A percentile compares a stretch with the other conserved stretches of the same genome.
Evolutionary conservation across 495 filamentous ascomycete genomes (phyloP).

Genomic region (Xylaria acuta): DNA sequence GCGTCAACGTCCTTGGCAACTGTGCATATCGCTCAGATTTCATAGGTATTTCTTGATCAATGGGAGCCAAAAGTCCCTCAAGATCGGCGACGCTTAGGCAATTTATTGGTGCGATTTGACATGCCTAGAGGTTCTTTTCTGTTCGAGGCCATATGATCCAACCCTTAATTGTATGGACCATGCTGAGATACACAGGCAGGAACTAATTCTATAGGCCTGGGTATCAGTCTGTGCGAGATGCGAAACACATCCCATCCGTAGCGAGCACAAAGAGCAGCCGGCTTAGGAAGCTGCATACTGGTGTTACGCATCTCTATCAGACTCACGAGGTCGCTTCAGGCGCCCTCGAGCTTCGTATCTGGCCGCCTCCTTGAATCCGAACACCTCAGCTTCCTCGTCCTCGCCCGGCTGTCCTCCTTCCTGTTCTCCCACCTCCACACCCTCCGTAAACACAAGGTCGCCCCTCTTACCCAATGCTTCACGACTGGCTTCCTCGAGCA

Average conservation of each 20-base stretch:
- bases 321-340: slow-evolving; percentile 7
- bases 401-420: slow-evolving; percentile 22
- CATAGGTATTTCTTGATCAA: background rate
- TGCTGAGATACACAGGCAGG: background rate
- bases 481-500: slow-evolving; percentile 77
- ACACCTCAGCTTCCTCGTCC: slow-evolving; percentile 25
- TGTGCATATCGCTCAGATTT: background rate
- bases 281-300: slow-evolving; percentile 10
- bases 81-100: background rate
- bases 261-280: background rate
- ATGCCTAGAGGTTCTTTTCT: background rate
- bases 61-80: background rate
- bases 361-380: slow-evolving; percentile 17
- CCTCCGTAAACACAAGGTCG: slow-evolving; percentile 77
- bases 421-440: slow-evolving; percentile 43
- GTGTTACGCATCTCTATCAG: slow-evolving; percentile 14
- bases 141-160: background rate
- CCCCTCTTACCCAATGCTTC: slow-evolving; percentile 72
- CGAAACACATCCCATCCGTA: slow-evolving; percentile 13
- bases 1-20: background rate
- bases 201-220: background rate
- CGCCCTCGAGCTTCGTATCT: slow-evolving; percentile 22
- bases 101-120: background rate
- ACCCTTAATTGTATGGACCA: background rate
- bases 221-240: slow-evolving; percentile 10